Percentiles rank a stretch among this genome's conserved stretches.
These are phyloP conservation scores for Plenodomus tracheiphilus DNA, from an alignment of 2,329 filamentous ascomycete genomes.

Conservation along the genomic window DNA sequence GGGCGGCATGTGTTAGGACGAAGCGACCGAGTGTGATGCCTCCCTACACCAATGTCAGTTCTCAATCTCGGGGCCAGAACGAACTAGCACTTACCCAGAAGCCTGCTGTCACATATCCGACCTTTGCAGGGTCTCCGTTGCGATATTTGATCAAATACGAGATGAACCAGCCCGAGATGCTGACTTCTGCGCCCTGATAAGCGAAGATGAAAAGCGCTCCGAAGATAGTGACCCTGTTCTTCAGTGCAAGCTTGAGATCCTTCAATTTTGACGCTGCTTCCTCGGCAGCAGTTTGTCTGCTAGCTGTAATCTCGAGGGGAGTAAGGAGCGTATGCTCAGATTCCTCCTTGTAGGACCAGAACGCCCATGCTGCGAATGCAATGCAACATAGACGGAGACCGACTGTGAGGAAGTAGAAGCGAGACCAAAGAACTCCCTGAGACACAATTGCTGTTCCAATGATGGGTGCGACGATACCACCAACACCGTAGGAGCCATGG, in stretches of 20 bases:
- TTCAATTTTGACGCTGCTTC: slow-evolving; percentile 51
- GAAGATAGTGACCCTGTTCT: slow-evolving; percentile 65
- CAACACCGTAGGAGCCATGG: slow-evolving; percentile 64
- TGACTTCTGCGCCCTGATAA: slow-evolving; percentile 84
- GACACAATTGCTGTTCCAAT: slow-evolving; percentile 75
- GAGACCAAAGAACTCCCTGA: slow-evolving; percentile 64
- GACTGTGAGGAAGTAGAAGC: slow-evolving; percentile 72
- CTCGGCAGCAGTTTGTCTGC: slow-evolving; percentile 39
- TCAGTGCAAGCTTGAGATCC: slow-evolving; percentile 55
- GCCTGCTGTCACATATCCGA: slow-evolving; percentile 78
- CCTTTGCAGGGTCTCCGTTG: slow-evolving; percentile 67
- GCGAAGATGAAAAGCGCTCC: slow-evolving; percentile 82
- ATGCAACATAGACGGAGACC: slow-evolving; percentile 61
- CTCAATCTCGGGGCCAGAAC: neutral
- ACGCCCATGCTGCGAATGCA: slow-evolving; percentile 66
- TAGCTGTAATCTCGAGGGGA: slow-evolving; percentile 50
- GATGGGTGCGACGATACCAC: slow-evolving; percentile 65
- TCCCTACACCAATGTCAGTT: slow-evolving; percentile 52
- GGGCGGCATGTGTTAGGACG: slow-evolving; percentile 66
- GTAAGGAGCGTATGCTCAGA: slow-evolving; percentile 48
- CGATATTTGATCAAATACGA: slow-evolving; percentile 78
- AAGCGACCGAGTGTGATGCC: slow-evolving; percentile 80
- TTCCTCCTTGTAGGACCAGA: slow-evolving; percentile 71
- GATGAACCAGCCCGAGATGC: slow-evolving; percentile 84
- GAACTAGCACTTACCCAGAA: slow-evolving; percentile 58